Percentiles rank a stretch among this genome's conserved stretches.
Evolutionary conservation across 768 basidiomycete species (phyloP).

Genomic region (Panus rudis): DNA sequence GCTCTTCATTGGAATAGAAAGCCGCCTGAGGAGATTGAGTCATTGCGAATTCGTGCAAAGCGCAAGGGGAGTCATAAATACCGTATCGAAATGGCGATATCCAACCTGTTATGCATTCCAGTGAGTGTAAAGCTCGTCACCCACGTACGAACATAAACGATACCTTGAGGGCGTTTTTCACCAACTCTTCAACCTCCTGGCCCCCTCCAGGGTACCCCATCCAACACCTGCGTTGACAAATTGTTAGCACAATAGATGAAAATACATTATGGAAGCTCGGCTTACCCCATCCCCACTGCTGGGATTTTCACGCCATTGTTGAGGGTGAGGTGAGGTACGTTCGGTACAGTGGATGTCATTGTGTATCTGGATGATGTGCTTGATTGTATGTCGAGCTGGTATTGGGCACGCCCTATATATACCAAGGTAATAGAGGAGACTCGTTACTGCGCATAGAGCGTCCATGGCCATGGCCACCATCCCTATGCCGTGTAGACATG

Average conservation of each 20-base stretch:
- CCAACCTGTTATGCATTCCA: background rate
- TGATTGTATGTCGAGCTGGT: too few relatives aligned
- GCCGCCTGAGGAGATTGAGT: background rate
- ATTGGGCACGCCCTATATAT: too few relatives aligned
- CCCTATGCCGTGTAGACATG: too few relatives aligned
- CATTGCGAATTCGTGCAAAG: background rate
- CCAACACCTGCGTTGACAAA: background rate
- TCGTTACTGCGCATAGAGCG: too few relatives aligned
- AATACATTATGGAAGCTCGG: background rate
- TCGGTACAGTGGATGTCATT: background rate
- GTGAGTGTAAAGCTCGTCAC: background rate
- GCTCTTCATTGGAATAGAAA: constrained; percentile 35
- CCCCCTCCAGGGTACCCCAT: background rate
- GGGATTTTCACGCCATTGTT: constrained; percentile 5
- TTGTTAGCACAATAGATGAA: background rate
- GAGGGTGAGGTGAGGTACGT: constrained; percentile 2
- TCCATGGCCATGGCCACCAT: too few relatives aligned
- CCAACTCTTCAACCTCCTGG: background rate
- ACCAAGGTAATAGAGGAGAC: too few relatives aligned
- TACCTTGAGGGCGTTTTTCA: background rate
- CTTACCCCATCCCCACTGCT: constrained; percentile 4
- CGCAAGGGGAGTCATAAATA: background rate
- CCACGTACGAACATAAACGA: background rate
- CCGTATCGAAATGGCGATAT: background rate
- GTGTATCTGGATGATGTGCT: too few relatives aligned